phyloP scores from a whole-genome alignment of 495 filamentous ascomycete species.

The Penicillium steckii region DNA sequence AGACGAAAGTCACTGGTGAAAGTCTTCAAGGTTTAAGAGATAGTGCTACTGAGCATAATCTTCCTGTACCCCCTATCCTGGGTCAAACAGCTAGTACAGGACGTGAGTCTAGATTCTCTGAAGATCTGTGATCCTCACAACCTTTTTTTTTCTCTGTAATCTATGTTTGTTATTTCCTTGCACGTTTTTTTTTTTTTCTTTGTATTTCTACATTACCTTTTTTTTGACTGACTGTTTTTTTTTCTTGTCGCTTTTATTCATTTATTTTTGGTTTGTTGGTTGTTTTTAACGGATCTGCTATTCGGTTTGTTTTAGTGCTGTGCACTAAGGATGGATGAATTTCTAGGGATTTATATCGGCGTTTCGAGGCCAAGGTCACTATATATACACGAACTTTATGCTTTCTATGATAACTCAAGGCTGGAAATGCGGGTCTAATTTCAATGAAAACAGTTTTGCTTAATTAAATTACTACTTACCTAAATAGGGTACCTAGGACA shows the following conservation, averaged over 20 bases:
- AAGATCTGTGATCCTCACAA: conserved; percentile 37
- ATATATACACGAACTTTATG: neutral
- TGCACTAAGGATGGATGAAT: neutral
- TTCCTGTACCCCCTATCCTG: conserved; percentile 38
- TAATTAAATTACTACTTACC: too few species aligned
- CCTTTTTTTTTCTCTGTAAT: neutral
- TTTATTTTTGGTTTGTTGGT: neutral
- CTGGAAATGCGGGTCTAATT: neutral
- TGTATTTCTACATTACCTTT: neutral
- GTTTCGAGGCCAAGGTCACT: too few species aligned
- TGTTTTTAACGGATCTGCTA: too few species aligned
- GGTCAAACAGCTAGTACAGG: conserved; percentile 36
- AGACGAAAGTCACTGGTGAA: conserved; percentile 26
- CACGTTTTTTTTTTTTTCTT: conserved; percentile 5
- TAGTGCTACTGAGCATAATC: conserved; percentile 47
- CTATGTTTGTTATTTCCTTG: neutral
- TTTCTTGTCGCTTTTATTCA: neutral
- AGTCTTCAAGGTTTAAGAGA: conserved; percentile 41
- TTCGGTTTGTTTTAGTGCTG: neutral
- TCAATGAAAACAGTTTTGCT: too few species aligned
- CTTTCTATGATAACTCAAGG: neutral
- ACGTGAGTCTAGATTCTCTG: conserved; percentile 50
- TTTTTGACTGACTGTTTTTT: neutral
- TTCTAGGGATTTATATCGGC: too few species aligned
- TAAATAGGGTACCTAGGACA: too few species aligned